Percentiles rank a stretch among this genome's conserved stretches.
Evolutionary conservation across 208 protist species (phyloP).

Genomic region (Acanthamoeba lenticulata): DNA sequence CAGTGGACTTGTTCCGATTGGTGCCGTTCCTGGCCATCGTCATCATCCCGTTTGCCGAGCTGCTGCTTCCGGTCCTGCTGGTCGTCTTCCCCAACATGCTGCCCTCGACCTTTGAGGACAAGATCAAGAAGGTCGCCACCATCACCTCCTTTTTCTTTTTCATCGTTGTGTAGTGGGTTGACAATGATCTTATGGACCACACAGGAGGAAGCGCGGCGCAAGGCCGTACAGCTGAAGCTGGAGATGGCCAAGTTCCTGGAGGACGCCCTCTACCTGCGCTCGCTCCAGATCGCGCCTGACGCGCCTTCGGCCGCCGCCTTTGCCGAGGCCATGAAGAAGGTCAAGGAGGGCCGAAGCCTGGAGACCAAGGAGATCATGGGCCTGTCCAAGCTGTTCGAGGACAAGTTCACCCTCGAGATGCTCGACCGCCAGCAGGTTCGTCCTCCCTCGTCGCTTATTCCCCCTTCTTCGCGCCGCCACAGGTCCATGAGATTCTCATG

Average conservation of each 20-base stretch:
- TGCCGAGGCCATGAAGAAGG: conserved; percentile 75
- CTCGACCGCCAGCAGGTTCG: conserved; percentile 79
- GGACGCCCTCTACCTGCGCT: conserved; percentile 72
- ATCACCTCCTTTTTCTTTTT: not conserved
- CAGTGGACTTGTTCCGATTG: conserved; percentile 93
- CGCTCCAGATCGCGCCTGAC: conserved; percentile 51
- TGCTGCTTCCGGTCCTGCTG: conserved; percentile 94
- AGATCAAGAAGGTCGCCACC: conserved; percentile 65
- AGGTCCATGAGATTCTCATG: not conserved
- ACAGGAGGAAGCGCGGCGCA: conserved; percentile 65
- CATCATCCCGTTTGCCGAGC: conserved; percentile 95
- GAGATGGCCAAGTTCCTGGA: conserved; percentile 82
- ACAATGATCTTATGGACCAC: not conserved
- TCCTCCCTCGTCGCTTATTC: conserved; percentile 67
- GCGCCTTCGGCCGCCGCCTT: conserved; percentile 63
- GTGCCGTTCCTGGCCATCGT: conserved; percentile 98
- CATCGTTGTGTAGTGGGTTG: not conserved
- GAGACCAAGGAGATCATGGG: conserved; percentile 78
- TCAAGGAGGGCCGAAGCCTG: conserved; percentile 72
- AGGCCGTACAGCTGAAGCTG: conserved; percentile 70
- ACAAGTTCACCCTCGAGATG: conserved; percentile 87
- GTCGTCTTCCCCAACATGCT: conserved; percentile 98
- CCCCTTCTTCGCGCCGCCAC: no score
- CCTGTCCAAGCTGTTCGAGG: conserved; percentile 82
- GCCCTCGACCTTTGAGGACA: conserved; percentile 94